Evolutionary conservation across 768 basidiomycete genomes (phyloP), one percentile per base, ranked within the genome.

Genomic region (Pisolithus microcarpus): DNA sequence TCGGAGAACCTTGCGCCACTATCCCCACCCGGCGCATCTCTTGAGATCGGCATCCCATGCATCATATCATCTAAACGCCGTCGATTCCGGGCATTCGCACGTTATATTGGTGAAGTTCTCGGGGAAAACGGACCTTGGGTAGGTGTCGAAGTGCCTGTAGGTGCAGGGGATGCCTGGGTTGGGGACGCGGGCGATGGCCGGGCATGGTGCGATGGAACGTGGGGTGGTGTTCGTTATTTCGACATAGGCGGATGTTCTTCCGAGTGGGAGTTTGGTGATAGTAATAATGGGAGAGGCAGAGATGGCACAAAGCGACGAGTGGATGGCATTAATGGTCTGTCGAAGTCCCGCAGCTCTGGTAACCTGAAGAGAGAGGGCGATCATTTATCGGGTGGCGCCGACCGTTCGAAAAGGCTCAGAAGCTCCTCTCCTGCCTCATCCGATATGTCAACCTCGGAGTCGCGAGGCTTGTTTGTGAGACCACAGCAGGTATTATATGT

Each of bases 401-500:
- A 75, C 46, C 62, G 73, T 38, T 63, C 66, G 61, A 82, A 90
- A 68, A 70, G 90, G 53, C 75, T 81, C 60, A 65, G 79, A 50
- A 81, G 88, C 57, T 80, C 75, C 9, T 87, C 84, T 43, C 89
- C 89, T 6, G 80, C 79, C 0, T 68, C 73, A 34, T 79, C 79
- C 61, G 78, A 80, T 48, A 58, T 81, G 67, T 66, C 85, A 69
- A 65, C 67, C 58, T 61, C 81, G 64, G 82, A 91, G 67, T 78
- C 82, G 0, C 63, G 79, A 57, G 90, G 89, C 1, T 61, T 92
- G 43, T 92, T 92, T 60, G 88, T 92, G 43, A 71, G 89, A 49
- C 89, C 89, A 5, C 85, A 88, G 66, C 88, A 91, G 64, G 87
- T 91, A 50, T 70, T 92, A 48, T 91, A 91, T 62, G 89, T 92